Evolutionary conservation across 169 alveolate species (phyloP).

Genomic region (Eimeria sp.): DNA sequence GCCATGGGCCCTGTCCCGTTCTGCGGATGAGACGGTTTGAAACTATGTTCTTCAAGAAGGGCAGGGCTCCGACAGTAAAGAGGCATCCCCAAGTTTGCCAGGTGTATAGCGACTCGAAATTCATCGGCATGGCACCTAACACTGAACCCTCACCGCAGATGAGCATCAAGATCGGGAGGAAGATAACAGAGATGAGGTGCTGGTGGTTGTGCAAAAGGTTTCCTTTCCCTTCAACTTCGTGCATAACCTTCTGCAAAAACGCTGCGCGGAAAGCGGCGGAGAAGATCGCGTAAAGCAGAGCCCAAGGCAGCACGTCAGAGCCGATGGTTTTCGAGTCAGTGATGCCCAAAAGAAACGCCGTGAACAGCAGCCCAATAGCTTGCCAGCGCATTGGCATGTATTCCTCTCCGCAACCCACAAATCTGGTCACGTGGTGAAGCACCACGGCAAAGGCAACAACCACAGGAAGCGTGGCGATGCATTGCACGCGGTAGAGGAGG

Average conservation of each 20-base stretch:
- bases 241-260: conserved; percentile 95
- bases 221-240: conserved; percentile 95
- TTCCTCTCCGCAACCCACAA: conserved; percentile 96
- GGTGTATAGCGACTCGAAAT: conserved; percentile 88
- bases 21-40: conserved; percentile 95
- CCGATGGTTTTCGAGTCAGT: conserved; percentile 95
- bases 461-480: conserved; percentile 95
- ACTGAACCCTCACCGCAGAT: conserved; percentile 90
- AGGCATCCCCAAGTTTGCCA: conserved; percentile 97
- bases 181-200: conserved; percentile 93
- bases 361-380: conserved; percentile 91
- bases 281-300: conserved; percentile 92
- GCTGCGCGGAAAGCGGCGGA: conserved; percentile 97
- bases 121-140: conserved; percentile 89
- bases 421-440: conserved; percentile 95
- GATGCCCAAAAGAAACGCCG: conserved; percentile 94
- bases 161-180: conserved; percentile 92
- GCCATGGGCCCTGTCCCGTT: conserved; percentile 98
- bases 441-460: conserved; percentile 96
- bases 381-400: conserved; percentile 96
- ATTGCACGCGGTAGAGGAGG: conserved; percentile 93
- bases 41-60: conserved; percentile 95
- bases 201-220: conserved; percentile 96
- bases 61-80: conserved; percentile 95
- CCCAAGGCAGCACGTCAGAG: conserved; percentile 93